Evolutionary conservation across 2,329 filamentous ascomycete genomes (phyloP), one percentile per base, ranked within the genome.

Genomic region (Epichloe bromicola): DNA sequence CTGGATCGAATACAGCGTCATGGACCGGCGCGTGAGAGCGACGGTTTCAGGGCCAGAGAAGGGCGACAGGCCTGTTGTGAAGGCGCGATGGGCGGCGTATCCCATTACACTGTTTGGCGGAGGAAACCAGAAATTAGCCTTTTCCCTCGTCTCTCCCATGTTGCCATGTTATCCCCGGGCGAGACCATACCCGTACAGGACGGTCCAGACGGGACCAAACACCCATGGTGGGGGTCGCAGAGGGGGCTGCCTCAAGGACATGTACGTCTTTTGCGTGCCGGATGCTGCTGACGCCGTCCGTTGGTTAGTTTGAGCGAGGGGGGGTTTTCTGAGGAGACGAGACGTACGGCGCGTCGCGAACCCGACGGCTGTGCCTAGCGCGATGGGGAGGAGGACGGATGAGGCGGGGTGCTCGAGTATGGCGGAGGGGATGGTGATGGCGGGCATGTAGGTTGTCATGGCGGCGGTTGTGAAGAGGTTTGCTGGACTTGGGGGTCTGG

Each of bases 1-100:
- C 69, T 96, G 90, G 53, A 89, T 74, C 2, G 86, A 86, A 72
- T 95, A 96, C 33, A 96, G 75, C 0, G 85, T 87, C 52, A 87
- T 43, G 57, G 83, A 85, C 57, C 81, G 75, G 63, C 79, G 78
- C 49, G 85, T 80, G 50, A 79, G 69, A 37, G 71, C 67, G 46
- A 79, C 74, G n/a, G 76, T 78, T 39, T 69, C 65, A 33, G 76
- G 70, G 37, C 74, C 71, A 38, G 75, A 65, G 39, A 74, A 63
- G n/a, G 81, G 80, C 6, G 74, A 73, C 48, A 82, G 76, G 45
- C 83, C 83, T 11, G 70, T 72, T 19, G 68, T 77, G 62, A 86
- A 82, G 50, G 86, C 88, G 44, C 87, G 84, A 69, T 95, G 83
- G 37, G 88, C 83, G 20, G 88, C 85, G 67, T 93, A 96, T 53